Conservation (phyloP, 805 yeast species). For the Metschnikowia cerradonensis region DNA sequence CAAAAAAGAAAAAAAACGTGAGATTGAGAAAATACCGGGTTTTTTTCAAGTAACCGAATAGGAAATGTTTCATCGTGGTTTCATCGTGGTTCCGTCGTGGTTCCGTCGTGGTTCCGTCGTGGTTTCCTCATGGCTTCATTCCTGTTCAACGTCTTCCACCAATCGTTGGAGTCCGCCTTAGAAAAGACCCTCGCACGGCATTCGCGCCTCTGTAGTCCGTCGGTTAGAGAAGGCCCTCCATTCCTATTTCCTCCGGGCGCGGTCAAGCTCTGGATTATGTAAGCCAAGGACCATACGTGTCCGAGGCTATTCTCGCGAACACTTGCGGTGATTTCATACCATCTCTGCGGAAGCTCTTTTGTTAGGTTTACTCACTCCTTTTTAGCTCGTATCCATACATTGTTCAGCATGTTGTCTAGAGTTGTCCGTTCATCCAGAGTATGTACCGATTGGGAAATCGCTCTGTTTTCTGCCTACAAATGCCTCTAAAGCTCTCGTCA, state of each 20-base stretch:
- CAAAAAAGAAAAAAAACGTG: no score
- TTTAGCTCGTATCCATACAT: slow-evolving; percentile 4
- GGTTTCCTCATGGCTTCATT: no score
- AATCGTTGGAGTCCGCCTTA: no score
- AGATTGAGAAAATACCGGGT: neutral
- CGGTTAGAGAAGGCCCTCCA: neutral
- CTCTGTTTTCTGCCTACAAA: neutral
- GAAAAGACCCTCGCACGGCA: slow-evolving; percentile 1
- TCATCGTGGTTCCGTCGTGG: no score
- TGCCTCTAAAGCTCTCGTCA: neutral
- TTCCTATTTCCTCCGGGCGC: slow-evolving; percentile 6
- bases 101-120: no score
- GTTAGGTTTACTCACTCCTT: slow-evolving; percentile 6
- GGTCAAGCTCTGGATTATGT: slow-evolving; percentile 12
- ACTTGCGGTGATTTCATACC: slow-evolving; percentile 8
- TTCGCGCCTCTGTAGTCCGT: slow-evolving; percentile 5
- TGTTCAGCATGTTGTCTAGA: slow-evolving; percentile 38
- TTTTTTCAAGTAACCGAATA: no score
- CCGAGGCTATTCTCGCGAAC: slow-evolving; percentile 15
- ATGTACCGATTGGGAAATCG: slow-evolving; percentile 19
- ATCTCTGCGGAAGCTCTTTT: slow-evolving; percentile 7
- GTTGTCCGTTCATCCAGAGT: slow-evolving; percentile 42
- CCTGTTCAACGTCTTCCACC: no score
- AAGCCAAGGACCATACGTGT: slow-evolving; percentile 23
- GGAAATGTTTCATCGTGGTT: no score